Evolutionary conservation across 352 stramenopile species (phyloP).

Genomic region (Plasmopara halstedii): DNA sequence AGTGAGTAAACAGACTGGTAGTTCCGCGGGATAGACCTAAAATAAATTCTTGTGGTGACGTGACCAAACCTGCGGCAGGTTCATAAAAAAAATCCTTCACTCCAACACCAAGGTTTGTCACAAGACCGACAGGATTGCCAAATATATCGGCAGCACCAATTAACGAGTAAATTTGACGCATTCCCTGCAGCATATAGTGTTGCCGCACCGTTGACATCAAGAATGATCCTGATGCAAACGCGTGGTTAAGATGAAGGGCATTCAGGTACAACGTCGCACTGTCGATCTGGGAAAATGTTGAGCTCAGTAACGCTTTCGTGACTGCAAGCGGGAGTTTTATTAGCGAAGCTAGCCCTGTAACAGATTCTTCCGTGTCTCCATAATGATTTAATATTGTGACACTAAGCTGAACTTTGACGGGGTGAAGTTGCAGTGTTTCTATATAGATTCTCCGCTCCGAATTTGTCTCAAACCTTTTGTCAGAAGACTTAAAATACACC

Average conservation of each 20-base stretch:
- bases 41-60: conserved; percentile 83
- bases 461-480: conserved; percentile 20
- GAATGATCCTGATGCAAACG: conserved; percentile 64
- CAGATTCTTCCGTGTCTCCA: conserved; percentile 14
- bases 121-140: conserved; percentile 84
- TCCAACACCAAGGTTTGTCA: conserved; percentile 81
- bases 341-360: conserved; percentile 11
- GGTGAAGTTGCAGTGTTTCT: conserved; percentile 75
- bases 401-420: conserved; percentile 71
- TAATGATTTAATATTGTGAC: conserved; percentile 25
- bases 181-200: conserved; percentile 73
- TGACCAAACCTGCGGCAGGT: conserved; percentile 83
- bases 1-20: conserved; percentile 85
- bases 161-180: conserved; percentile 79
- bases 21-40: conserved; percentile 84
- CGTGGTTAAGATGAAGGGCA: conserved; percentile 73
- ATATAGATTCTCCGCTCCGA: conserved; percentile 75
- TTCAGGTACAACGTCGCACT: conserved; percentile 73
- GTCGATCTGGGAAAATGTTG: conserved; percentile 49
- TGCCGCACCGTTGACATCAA: conserved; percentile 70
- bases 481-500: conserved; percentile 5
- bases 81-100: conserved; percentile 94
- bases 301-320: conserved; percentile 25
- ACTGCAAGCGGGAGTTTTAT: conserved; percentile 25
- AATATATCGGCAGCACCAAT: conserved; percentile 86